Base-by-base conservation (phyloP, 176 grass and related monocot genomes). In the Eragrostis curvula region DNA sequence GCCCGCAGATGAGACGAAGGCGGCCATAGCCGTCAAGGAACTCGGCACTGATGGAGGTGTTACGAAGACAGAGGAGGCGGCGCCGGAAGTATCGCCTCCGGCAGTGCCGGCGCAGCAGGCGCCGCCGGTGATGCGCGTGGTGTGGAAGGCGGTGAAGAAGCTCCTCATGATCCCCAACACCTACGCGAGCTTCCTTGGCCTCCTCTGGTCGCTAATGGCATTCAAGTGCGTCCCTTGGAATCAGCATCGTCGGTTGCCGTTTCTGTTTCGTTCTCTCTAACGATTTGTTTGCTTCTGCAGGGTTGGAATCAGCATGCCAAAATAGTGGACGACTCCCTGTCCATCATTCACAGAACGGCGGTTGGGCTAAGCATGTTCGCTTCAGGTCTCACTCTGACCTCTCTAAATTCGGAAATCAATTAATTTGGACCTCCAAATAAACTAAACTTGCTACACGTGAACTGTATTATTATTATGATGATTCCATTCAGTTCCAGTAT, bases 311-410 rank as follows among this genome's bases (percentile, higher is more conserved):
- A 89, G 83, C 72, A 81, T 98, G 92, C 95, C 92, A 15, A 85
- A 48, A 95, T 98, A 11, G 58, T 95, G 10, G 64, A 86, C 57
- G 70, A 93, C 70, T 95, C 90, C 0, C 84, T 95, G 49, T 84
- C 74, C 48, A 89, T 83, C n/a, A 81, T 98, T 20, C 79, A 89
- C 66, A 87, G 60, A 1, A 91, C 95, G 0, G 90, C 95, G 2
- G 74, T 98, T 45, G 95, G 95, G 12, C 84, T 98, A 24, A 92
- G 92, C 90, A 98, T 95, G 95, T 98, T 98, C 81, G 77, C 85
- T 29, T 88, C 92, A 57, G 94, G 94, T 97, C 23, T 3, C 58
- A 55, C 0, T n/a, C 12, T 29, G 27, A 79, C 25, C 32, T 36
- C 32, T n/a, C 10, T 66, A 12, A 66, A 50, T 32, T 15, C 60